These are phyloP conservation scores for Penicillium ochrochloron DNA, from an alignment of 495 filamentous ascomycete genomes.

Conservation along the genomic window DNA sequence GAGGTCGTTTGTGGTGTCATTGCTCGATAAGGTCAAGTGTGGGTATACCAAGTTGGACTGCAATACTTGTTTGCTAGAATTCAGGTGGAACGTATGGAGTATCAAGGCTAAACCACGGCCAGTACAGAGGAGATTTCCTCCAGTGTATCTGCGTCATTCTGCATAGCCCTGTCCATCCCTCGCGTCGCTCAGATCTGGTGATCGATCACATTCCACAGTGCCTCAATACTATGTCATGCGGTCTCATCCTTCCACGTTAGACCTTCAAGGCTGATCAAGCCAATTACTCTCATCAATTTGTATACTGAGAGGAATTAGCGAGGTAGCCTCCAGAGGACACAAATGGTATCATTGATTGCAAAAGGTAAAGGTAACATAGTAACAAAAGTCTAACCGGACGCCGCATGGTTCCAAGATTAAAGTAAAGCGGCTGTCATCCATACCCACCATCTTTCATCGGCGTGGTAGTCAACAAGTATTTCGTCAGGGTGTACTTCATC, in stretches of 20 bases:
- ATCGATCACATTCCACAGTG: slow-evolving; percentile 7
- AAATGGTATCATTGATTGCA: slow-evolving; percentile 38
- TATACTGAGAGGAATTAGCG: too few species aligned
- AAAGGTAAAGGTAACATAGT: slow-evolving; percentile 18
- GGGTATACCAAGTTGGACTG: too few species aligned
- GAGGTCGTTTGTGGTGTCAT: too few species aligned
- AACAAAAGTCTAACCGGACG: slow-evolving; percentile 20
- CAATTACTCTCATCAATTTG: not conserved
- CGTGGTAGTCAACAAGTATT: slow-evolving; percentile 8
- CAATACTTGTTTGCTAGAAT: too few species aligned
- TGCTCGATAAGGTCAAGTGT: not conserved
- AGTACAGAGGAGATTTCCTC: not conserved
- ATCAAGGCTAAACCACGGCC: too few species aligned
- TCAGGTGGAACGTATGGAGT: too few species aligned
- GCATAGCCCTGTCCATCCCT: not conserved
- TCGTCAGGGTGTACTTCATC: slow-evolving; percentile 19
- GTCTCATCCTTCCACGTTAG: not conserved
- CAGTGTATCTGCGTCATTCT: not conserved
- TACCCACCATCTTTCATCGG: not conserved
- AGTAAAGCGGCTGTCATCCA: slow-evolving; percentile 12
- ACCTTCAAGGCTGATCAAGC: not conserved
- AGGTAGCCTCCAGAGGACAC: slow-evolving; percentile 1
- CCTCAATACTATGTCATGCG: not conserved
- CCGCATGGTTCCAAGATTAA: slow-evolving; percentile 21
- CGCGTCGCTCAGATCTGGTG: not conserved